Base-by-base conservation (phyloP, 257 asterid species). In the Nicotiana undulata region DNA sequence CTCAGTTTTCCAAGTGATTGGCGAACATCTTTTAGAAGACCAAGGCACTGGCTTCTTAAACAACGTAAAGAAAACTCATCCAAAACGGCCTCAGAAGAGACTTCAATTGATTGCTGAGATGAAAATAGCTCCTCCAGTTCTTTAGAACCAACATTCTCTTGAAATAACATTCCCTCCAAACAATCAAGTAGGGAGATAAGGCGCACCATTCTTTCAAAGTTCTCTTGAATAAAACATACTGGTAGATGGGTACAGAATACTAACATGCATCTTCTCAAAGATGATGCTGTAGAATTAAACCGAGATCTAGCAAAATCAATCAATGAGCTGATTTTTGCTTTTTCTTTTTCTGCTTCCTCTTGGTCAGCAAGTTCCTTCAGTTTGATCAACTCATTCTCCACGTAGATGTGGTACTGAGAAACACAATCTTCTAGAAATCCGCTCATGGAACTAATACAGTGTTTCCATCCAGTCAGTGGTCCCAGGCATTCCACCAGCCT, bases 401-500 rank as follows among this genome's bases (percentile, higher is more conserved):
- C 67, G 26, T 85, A 86, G 31, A 82, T 60, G 20, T 61, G 79
- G 72, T 88, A 56, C 15, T 84, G 75, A 61, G 90, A 85, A 79
- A 84, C 83, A 76, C 87, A 80, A 64, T 86, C 78, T 56, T 86
- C 89, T 1, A 89, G 90, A 84, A 89, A 89, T 77, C 37, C 56
- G 12, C 80, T 11, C 88, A 79, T 78, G 85, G 88, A 83, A 10
- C 80, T 28, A 59, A 87, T 22, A 31, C 83, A 77, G 15, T 72
- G 85, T 56, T 24, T 85, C 90, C 88, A 87, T 52, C 92, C 90
- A 26, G 87, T 87, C 66, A 32, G 31, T 60, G 86, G 81, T 18
- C 66, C 84, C 0, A 83, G 64, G 74, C 88, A 86, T 1, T 85
- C 79, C 26, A 26, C 20, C 31, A 89, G 88, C 58, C 83, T 85